Evolutionary conservation across 2,329 filamentous ascomycete genomes (phyloP), one percentile per base, ranked within the genome.

Genomic region (Fusarium verticillioides): DNA sequence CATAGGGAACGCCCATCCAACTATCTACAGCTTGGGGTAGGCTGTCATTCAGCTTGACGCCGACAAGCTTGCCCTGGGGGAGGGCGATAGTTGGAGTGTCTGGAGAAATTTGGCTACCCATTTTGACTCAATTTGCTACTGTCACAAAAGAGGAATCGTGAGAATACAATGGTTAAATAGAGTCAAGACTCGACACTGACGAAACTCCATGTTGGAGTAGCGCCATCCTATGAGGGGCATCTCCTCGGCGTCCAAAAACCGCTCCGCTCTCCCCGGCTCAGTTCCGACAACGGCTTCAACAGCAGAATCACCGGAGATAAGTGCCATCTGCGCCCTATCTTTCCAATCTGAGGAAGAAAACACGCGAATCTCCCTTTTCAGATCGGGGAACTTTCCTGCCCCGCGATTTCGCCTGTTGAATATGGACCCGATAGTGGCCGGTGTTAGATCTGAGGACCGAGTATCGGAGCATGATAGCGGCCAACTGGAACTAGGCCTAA

Each of bases 1-100:
- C 86, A 67, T 87, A 88, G 1, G 85, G 86, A 16, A 89, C 82
- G 2, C 86, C 85, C 2, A 85, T 78, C 71, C 88, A 89, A 18
- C 78, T 73, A 34, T 85, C 82, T 23, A 84, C 72, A 1, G 79
- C 69, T 23, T 75, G 69, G 15, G 77, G 77, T 23, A 77, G 62
- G 11, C 36, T 47, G 16, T 77, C 75, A 3, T 53, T 59, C 26
- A 75, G 57, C 46, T 63, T 60, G 18, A 74, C 60, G 26, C 75
- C 75, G 7, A 78, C 54, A 19, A 77, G 61, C 19, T 72, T 77
- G 9, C 75, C 75, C 60, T 77, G 75, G 3, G 75, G 63, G 0
- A 77, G 61, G 9, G 65, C 42, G 36, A 77, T 62, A 7, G 74
- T 56, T 7, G 67, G 74, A 32, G 59, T 50, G 8, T 63, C 53